A percentile compares a stretch with the other conserved stretches of the same genome.
These are phyloP conservation scores for Tetrapyrgos nigripes DNA, from an alignment of 1,284 basidiomycete species.

Conservation along the genomic window DNA sequence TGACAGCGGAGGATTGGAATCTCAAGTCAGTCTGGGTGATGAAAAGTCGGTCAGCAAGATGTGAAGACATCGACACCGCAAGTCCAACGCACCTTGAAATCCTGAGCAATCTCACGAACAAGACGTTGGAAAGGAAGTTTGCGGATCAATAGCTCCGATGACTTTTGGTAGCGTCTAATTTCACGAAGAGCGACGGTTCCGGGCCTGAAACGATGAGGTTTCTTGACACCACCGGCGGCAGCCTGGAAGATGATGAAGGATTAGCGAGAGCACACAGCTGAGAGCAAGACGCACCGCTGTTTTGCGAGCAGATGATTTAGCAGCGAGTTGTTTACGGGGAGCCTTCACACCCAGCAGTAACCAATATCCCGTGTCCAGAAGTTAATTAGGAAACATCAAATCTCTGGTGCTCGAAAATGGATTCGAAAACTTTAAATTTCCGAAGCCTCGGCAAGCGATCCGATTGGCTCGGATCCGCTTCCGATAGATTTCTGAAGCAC, in stretches of 20 bases:
- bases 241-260: conserved; percentile 33
- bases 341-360: too few relatives aligned
- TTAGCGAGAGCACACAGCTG: conserved; percentile 5
- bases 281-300: conserved; percentile 36
- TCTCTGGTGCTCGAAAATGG: too few relatives aligned
- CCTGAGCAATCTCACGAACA: conserved; percentile 82
- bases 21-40: conserved; percentile 1
- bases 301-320: conserved; percentile 67
- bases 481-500: too few relatives aligned
- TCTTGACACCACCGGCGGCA: conserved; percentile 88
- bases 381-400: too few relatives aligned
- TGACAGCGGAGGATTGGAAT: conserved; percentile 44
- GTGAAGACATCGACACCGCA: background rate
- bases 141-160: conserved; percentile 87
- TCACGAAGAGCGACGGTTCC: conserved; percentile 96
- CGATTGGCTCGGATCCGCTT: too few relatives aligned
- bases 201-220: conserved; percentile 93
- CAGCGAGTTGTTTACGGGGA: conserved; percentile 81
- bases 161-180: conserved; percentile 94
- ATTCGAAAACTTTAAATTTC: too few relatives aligned
- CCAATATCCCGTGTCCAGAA: too few relatives aligned
- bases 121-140: conserved; percentile 92
- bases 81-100: conserved; percentile 20
- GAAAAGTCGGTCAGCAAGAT: background rate
- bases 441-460: too few relatives aligned